Conservation (phyloP, 2,329 filamentous ascomycete genomes). For the Ophiostoma triangulosporum region DNA sequence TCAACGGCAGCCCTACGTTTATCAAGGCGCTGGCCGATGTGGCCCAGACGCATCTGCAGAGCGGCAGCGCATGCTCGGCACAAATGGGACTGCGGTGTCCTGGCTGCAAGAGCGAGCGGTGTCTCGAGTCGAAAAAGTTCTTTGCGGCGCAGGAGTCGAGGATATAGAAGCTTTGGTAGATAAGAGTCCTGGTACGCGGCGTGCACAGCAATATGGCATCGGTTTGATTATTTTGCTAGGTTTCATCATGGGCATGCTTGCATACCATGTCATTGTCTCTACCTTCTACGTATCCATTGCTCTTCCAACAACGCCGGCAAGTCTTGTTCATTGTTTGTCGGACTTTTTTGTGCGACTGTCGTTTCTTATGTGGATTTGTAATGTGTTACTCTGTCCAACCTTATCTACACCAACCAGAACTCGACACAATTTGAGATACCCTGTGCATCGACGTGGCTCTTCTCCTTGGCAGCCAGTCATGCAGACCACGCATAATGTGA, state of each 20-base stretch:
- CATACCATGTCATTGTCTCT: not conserved
- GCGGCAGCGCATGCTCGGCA: constrained; percentile 52
- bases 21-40: constrained; percentile 82
- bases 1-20: constrained; percentile 85
- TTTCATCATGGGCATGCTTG: no score
- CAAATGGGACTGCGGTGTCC: constrained; percentile 91
- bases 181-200: not conserved
- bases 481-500: no score
- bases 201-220: not conserved
- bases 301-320: no score
- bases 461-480: not conserved
- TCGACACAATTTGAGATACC: not conserved
- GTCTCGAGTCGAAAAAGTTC: constrained; percentile 62
- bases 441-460: not conserved
- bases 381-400: not conserved
- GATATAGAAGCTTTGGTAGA: not conserved
- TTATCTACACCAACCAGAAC: not conserved
- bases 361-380: no score
- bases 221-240: no score
- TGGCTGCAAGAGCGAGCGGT: constrained; percentile 81
- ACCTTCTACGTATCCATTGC: not conserved
- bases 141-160: constrained; percentile 29
- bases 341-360: no score
- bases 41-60: constrained; percentile 64
- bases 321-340: not conserved